These are phyloP conservation scores for Sclerotinia sclerotiorum DNA, from an alignment of 2,329 filamentous ascomycete species.

Conservation along the genomic window DNA sequence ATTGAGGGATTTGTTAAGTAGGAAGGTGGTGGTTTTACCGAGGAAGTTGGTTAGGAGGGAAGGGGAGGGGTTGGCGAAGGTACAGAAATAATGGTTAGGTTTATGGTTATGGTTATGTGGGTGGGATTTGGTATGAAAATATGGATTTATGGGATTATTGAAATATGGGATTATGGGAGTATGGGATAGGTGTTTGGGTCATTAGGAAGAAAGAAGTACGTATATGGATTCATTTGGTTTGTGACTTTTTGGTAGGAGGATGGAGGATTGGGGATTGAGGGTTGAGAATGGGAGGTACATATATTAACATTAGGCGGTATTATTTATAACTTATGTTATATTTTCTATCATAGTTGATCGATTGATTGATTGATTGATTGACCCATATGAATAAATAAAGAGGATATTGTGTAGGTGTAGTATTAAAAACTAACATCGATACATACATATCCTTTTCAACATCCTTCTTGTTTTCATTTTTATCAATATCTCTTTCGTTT, in stretches of 20 bases:
- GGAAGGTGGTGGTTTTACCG: constrained; percentile 49
- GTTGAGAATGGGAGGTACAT: no score
- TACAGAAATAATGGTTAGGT: background rate
- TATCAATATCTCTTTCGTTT: no score
- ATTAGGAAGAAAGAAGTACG: background rate
- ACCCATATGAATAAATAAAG: no score
- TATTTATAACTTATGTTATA: no score
- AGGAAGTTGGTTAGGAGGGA: constrained; percentile 40
- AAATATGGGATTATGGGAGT: background rate
- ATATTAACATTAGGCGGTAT: no score
- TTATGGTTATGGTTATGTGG: background rate
- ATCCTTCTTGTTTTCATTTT: no score
- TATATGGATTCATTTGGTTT: background rate
- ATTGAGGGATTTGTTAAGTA: constrained; percentile 59
- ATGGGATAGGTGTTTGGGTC: background rate
- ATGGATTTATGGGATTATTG: background rate
- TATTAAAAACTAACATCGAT: no score
- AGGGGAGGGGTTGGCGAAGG: constrained; percentile 35
- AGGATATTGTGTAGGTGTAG: no score
- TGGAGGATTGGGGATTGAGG: background rate
- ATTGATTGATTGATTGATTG: no score
- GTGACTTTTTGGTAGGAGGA: background rate
- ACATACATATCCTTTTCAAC: no score
- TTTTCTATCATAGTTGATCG: no score
- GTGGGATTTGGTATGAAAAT: background rate